Evolutionary conservation across 805 yeast species (phyloP), one percentile per base, ranked within the genome.

Genomic region (Komagataella ulmi): DNA sequence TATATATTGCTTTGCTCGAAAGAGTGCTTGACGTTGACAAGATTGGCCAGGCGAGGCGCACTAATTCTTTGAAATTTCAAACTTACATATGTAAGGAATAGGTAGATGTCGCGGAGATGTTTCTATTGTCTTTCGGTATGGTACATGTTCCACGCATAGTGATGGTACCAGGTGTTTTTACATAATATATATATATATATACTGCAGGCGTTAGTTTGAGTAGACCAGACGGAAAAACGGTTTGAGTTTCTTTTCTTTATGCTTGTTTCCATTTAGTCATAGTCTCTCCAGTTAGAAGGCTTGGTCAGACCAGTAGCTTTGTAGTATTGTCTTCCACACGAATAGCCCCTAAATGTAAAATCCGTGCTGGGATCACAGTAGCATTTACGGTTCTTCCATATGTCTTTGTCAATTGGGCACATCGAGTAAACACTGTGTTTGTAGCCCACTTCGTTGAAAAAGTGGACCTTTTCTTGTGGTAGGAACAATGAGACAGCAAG

Each of bases 401-500:
- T 72, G 6, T 65, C 67, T 52, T 75, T 75, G 59, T 84, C 82
- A 53, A 83, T 70, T 2, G 97, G 97, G 73, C 95, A 86, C 63
- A 82, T 77, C 56, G 76, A 73, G 70, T 82, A 87, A 21, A 95
- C 95, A 45, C 78, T 81, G 65, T 88, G 96, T 68, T 62, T 81
- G 68, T 88, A 88, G 40, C 95, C 89, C 51, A 88, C 78, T 59
- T 87, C 95, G 53, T 77, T 82, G 64, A 88, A 89, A 67, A 84
- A 73, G 61, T 86, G 93, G 49, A 88, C 71, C 61, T 83, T 72
- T 52, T 77, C 78, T 61, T 74, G 79, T 50, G 82, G 78, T 64
- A 86, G 57, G 61, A 83, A 70, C 54, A 77, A 68, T 0, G 82
- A 70, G 3, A 75, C 83, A 3, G 83, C 88, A 54, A 83, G 68